These are phyloP conservation scores for Saksenaea oblongispora DNA, from an alignment of 371 early-diverging fungal species.

Conservation along the genomic window DNA sequence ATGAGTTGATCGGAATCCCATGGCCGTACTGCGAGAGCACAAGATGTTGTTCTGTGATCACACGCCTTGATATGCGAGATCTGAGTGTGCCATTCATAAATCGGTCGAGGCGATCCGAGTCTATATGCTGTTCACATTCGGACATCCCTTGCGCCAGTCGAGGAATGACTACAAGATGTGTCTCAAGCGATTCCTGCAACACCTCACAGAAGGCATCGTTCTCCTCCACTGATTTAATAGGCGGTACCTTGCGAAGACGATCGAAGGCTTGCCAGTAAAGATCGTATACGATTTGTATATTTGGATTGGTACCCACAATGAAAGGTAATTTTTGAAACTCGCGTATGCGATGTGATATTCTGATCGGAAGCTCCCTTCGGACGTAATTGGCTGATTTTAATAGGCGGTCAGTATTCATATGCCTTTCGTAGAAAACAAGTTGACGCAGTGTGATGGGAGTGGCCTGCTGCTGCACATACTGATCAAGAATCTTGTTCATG, in stretches of 20 bases:
- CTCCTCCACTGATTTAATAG: constrained; percentile 66
- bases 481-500: constrained; percentile 74
- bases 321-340: constrained; percentile 82
- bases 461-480: constrained; percentile 64
- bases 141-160: constrained; percentile 77
- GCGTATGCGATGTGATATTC: constrained; percentile 84
- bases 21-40: constrained; percentile 53
- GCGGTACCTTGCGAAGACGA: constrained; percentile 61
- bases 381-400: constrained; percentile 83
- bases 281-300: constrained; percentile 72
- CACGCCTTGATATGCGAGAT: constrained; percentile 81
- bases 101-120: constrained; percentile 58
- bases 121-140: constrained; percentile 69
- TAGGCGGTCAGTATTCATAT: constrained; percentile 71
- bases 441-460: constrained; percentile 83
- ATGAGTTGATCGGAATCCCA: constrained; percentile 5
- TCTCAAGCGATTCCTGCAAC: constrained; percentile 58
- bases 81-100: constrained; percentile 82
- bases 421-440: constrained; percentile 80
- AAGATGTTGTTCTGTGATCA: constrained; percentile 84
- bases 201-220: constrained; percentile 73
- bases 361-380: constrained; percentile 79
- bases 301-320: constrained; percentile 83
- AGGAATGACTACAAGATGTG: constrained; percentile 80
- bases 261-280: constrained; percentile 87